A percentile compares a stretch with the other conserved stretches of the same genome.
phyloP scores from a whole-genome alignment of 192 early-diverging fungal genomes.

The Coemansia sp. region DNA sequence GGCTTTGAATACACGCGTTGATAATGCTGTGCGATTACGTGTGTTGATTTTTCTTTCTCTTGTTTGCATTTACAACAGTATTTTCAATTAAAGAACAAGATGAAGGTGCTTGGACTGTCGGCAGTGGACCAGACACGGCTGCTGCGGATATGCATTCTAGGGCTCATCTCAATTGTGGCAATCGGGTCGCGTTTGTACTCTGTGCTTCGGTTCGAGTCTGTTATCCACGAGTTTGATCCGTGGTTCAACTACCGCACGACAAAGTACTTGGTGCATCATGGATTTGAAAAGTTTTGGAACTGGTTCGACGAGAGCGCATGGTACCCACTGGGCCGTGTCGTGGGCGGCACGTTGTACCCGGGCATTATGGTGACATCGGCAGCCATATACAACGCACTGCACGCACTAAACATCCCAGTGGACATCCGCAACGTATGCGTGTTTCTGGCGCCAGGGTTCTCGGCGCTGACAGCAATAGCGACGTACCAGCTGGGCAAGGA shows the following conservation, averaged over 20 bases:
- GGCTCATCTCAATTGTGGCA: conserved; percentile 82
- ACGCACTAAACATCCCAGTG: conserved; percentile 91
- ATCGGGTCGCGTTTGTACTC: conserved; percentile 94
- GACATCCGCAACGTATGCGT: conserved; percentile 99
- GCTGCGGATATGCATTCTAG: conserved; percentile 86
- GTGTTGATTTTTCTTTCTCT: neutral
- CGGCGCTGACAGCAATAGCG: conserved; percentile 92
- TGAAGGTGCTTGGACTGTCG: conserved; percentile 49
- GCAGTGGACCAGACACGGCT: conserved; percentile 55
- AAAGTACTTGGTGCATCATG: conserved; percentile 84
- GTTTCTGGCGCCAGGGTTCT: conserved; percentile 95
- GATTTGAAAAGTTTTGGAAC: conserved; percentile 98
- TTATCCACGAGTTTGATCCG: conserved; percentile 99
- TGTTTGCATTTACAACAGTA: neutral
- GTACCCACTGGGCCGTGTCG: conserved; percentile 98
- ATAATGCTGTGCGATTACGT: neutral
- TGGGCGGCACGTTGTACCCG: conserved; percentile 99
- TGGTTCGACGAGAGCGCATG: conserved; percentile 99
- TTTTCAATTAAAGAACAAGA: conserved; percentile 8
- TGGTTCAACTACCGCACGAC: conserved; percentile 99
- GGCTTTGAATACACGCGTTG: neutral
- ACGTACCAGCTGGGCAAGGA: conserved; percentile 92
- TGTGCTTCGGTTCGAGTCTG: conserved; percentile 95
- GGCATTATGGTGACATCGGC: conserved; percentile 99
- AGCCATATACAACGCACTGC: conserved; percentile 91